phyloP scores from a whole-genome alignment of 768 basidiomycete genomes.

The Macrolepiota dolichaula region DNA sequence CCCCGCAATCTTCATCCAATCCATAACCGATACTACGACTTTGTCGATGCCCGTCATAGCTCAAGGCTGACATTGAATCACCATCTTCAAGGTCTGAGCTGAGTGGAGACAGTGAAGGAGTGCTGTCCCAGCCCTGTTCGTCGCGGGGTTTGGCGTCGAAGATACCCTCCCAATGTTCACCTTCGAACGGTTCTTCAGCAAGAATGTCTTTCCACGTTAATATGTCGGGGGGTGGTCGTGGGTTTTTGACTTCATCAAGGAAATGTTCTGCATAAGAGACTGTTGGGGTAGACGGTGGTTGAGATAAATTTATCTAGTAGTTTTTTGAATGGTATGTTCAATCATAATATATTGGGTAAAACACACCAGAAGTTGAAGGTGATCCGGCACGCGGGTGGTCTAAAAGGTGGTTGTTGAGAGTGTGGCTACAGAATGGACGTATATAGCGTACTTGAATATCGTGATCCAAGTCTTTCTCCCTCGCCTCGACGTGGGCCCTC shows the following conservation, averaged over 20 bases:
- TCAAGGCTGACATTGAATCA: constrained; percentile 27
- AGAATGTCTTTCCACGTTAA: constrained; percentile 81
- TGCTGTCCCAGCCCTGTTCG: constrained; percentile 50
- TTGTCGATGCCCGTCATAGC: constrained; percentile 16
- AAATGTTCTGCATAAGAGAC: constrained; percentile 51
- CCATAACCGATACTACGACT: background rate
- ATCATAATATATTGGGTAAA: background rate
- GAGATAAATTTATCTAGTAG: constrained; percentile 53
- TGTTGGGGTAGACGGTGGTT: constrained; percentile 46
- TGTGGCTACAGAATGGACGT: background rate
- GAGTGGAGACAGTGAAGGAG: constrained; percentile 66
- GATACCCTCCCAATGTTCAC: constrained; percentile 82
- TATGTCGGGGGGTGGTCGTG: constrained; percentile 31
- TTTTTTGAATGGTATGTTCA: background rate
- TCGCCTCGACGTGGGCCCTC: constrained; percentile 41
- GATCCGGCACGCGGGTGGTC: constrained; percentile 62
- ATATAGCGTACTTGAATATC: constrained; percentile 50
- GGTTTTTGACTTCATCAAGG: constrained; percentile 45
- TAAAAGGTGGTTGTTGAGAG: constrained; percentile 22
- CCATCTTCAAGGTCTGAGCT: constrained; percentile 49
- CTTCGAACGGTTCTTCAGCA: constrained; percentile 80
- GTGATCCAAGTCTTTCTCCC: constrained; percentile 59
- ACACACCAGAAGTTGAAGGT: constrained; percentile 70
- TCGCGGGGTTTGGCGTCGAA: constrained; percentile 33
- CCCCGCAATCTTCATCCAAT: background rate